Evolutionary conservation across 2,329 filamentous ascomycete genomes (phyloP), one percentile per base, ranked within the genome.

Genomic region (Pseudogymnoascus sp.): DNA sequence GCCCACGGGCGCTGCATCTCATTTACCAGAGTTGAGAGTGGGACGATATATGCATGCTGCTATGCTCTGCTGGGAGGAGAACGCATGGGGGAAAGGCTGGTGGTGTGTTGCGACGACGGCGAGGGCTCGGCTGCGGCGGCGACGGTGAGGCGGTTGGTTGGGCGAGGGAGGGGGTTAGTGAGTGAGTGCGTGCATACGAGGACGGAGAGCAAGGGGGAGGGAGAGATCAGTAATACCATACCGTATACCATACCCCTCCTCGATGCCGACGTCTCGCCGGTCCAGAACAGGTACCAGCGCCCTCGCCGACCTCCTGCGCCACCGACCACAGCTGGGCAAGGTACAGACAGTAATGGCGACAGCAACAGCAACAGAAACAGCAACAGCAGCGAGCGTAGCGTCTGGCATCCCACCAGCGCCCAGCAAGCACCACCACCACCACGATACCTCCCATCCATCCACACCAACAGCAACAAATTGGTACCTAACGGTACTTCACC

Each of bases 121-220:
- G 26, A 29, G 26, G 26, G 26, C 26, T 29, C 46, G 46, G 23
- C 7, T 68, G 23, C 23, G 0, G 67, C 72, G 6, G 73, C 77
- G 19, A 70, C 72, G 60, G 79, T 79, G 53, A 72, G 68, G 61
- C 78, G 76, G 59, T 76, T 77, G 2, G 75, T 64, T 4, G 68
- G 50, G 0, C 7, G 70, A 46, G 4, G 72, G 67, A 0, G 74
- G 44, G 23, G 21, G 11, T 4, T 26, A 26, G 23, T 26, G 23
- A 26, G 23, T 26, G 23, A 26, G 23, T 4, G 23, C 23, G 23
- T 26, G 23, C 23, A 3, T 46, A 23, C 42, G 42, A 50, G 13
- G 21, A 29, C 13, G 21, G 1, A 5, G 21, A 29, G 21, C 17
- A 19, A 5, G 2, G 15, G 4, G n/a, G 23, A 31, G 15, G 3